Conservation (phyloP, 2,329 filamentous ascomycete species). For the Zelopaecilomyces penicillatus region DNA sequence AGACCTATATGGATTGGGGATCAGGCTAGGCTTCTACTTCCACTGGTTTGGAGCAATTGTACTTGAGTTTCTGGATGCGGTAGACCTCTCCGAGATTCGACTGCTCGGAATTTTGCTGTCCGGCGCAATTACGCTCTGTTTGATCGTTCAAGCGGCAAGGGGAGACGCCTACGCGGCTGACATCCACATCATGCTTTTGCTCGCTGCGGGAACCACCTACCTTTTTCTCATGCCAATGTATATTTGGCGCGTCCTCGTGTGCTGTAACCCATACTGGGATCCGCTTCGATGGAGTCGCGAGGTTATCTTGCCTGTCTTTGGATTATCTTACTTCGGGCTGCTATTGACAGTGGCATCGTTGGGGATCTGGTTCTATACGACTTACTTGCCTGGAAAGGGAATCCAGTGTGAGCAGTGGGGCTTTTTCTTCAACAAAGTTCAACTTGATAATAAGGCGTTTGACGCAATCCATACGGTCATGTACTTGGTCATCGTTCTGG, state of each 20-base stretch:
- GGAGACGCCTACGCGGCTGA: slow-evolving; percentile 12
- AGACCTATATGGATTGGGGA: slow-evolving; percentile 27
- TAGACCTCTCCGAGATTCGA: slow-evolving; percentile 20
- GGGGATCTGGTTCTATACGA: slow-evolving; percentile 25
- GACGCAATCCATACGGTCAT: slow-evolving; percentile 22
- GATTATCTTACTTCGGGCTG: slow-evolving; percentile 16
- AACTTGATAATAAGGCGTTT: slow-evolving; percentile 18
- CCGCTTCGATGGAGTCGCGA: slow-evolving; percentile 21
- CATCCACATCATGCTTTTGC: slow-evolving; percentile 5
- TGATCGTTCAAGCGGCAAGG: slow-evolving; percentile 18
- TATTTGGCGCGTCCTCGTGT: slow-evolving; percentile 23
- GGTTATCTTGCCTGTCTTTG: slow-evolving; percentile 16
- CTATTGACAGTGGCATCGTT: slow-evolving; percentile 20
- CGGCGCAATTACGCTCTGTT: slow-evolving; percentile 17
- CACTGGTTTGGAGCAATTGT: slow-evolving; percentile 28
- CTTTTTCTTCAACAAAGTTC: slow-evolving; percentile 24
- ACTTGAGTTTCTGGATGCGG: slow-evolving; percentile 22
- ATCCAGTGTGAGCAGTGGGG: slow-evolving; percentile 17
- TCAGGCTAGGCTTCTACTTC: slow-evolving; percentile 26
- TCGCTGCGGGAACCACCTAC: slow-evolving; percentile 21
- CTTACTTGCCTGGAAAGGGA: slow-evolving; percentile 14
- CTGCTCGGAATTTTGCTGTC: slow-evolving; percentile 25
- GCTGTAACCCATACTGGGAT: slow-evolving; percentile 22
- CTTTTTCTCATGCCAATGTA: slow-evolving; percentile 26
- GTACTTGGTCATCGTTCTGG: slow-evolving; percentile 18